Conservation (phyloP, 306 rosid species). For the Biancaea sappan region DNA sequence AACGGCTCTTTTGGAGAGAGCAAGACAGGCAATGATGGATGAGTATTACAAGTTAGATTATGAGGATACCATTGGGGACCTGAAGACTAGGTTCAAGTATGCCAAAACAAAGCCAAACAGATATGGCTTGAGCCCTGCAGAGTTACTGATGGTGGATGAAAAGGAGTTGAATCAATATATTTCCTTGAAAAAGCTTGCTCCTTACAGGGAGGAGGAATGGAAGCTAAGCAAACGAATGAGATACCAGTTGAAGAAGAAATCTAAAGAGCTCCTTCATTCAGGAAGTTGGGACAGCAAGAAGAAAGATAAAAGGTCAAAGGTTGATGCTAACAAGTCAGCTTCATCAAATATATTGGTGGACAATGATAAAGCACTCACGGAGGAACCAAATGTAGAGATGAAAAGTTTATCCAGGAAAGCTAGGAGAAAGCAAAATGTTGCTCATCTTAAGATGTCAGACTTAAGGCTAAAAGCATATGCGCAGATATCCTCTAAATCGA, state of each 20-base stretch:
- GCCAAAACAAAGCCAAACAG: slow-evolving; percentile 71
- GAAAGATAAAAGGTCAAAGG: slow-evolving; percentile 39
- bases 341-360: slow-evolving; percentile 36
- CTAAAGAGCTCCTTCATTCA: slow-evolving; percentile 54
- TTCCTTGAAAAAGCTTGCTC: slow-evolving; percentile 85
- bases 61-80: slow-evolving; percentile 85
- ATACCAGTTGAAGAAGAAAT: slow-evolving; percentile 60
- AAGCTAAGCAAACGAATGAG: slow-evolving; percentile 68
- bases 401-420: slow-evolving; percentile 60
- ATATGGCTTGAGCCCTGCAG: slow-evolving; percentile 63
- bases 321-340: slow-evolving; percentile 38
- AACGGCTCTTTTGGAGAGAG: slow-evolving; percentile 78
- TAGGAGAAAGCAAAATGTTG: slow-evolving; percentile 52
- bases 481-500: slow-evolving; percentile 50
- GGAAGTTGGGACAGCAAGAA: slow-evolving; percentile 38
- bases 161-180: slow-evolving; percentile 79
- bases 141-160: slow-evolving; percentile 69
- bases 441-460: slow-evolving; percentile 42
- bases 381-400: slow-evolving; percentile 37
- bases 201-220: slow-evolving; percentile 76
- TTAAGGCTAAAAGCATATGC: slow-evolving; percentile 60
- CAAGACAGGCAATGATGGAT: slow-evolving; percentile 83
- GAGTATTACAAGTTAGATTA: slow-evolving; percentile 87
- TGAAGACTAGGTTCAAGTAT: slow-evolving; percentile 91
- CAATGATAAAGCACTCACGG: slow-evolving; percentile 38